phyloP scores from a whole-genome alignment of 2,329 filamentous ascomycete genomes.

The Trematosphaeria pertusa region DNA sequence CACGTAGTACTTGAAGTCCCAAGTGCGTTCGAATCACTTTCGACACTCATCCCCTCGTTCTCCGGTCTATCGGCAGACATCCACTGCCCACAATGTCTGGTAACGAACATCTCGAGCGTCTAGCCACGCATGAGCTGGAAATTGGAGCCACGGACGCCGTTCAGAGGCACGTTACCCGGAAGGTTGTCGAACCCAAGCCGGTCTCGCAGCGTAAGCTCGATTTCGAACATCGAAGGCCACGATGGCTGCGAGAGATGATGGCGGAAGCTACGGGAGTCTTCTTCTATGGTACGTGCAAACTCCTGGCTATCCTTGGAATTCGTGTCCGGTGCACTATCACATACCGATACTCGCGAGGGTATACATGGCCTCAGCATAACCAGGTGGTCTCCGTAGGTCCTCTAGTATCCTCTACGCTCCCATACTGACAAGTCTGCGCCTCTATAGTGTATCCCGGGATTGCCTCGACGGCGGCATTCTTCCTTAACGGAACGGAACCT shows the following conservation, averaged over 20 bases:
- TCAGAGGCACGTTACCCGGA: conserved; percentile 57
- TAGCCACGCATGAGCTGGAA: conserved; percentile 54
- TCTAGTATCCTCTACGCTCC: no score
- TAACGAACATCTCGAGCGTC: conserved; percentile 17
- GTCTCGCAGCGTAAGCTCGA: conserved; percentile 62
- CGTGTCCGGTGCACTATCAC: conserved; percentile 20
- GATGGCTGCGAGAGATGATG: conserved; percentile 62
- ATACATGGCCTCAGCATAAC: no score
- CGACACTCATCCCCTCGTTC: neutral
- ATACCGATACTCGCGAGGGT: no score
- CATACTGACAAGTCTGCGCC: no score
- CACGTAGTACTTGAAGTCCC: neutral
- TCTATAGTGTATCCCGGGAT: conserved; percentile 57
- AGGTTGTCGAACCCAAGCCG: conserved; percentile 59
- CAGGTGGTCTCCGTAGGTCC: no score
- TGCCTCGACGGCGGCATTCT: conserved; percentile 60
- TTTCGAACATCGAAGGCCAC: conserved; percentile 61
- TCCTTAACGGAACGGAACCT: conserved; percentile 53
- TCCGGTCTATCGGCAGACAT: neutral
- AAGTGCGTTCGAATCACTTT: no score
- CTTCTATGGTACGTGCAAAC: conserved; percentile 54
- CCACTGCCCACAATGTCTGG: conserved; percentile 1
- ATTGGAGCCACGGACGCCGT: conserved; percentile 62
- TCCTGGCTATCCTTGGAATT: neutral
- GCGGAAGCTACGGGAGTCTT: conserved; percentile 66